Conservation (phyloP, 768 basidiomycete genomes). For the Pulveroboletus sp. region DNA sequence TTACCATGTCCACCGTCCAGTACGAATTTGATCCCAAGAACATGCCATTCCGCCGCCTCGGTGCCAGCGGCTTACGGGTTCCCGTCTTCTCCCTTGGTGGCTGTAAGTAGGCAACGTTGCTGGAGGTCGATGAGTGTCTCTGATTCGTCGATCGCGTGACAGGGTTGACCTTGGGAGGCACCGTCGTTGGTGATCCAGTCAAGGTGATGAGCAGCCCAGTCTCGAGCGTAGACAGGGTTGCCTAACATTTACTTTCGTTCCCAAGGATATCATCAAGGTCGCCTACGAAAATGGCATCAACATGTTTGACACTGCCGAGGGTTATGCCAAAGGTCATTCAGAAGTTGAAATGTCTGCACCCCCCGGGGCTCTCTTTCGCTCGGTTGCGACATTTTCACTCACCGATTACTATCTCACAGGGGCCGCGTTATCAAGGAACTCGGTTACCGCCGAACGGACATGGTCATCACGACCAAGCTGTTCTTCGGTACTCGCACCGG, state of each 20-base stretch:
- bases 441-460: slow-evolving; percentile 43
- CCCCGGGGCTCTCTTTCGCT: neutral
- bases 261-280: slow-evolving; percentile 48
- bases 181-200: slow-evolving; percentile 48
- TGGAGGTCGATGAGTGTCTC: neutral
- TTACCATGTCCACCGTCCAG: slow-evolving; percentile 22
- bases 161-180: slow-evolving; percentile 46
- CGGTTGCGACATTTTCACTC: neutral
- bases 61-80: slow-evolving; percentile 44
- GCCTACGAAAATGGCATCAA: slow-evolving; percentile 52
- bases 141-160: neutral
- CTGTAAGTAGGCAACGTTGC: slow-evolving; percentile 28
- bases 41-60: slow-evolving; percentile 41
- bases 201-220: slow-evolving; percentile 28
- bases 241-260: neutral
- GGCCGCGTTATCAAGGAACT: slow-evolving; percentile 55
- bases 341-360: slow-evolving; percentile 46
- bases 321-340: slow-evolving; percentile 42
- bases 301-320: slow-evolving; percentile 46
- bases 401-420: slow-evolving; percentile 13
- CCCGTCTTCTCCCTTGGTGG: slow-evolving; percentile 50
- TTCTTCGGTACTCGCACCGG: slow-evolving; percentile 51
- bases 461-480: slow-evolving; percentile 54
- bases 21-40: slow-evolving; percentile 36
- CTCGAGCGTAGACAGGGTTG: neutral